Evolutionary conservation across 768 basidiomycete species (phyloP).

Genomic region (Lentinula aciculospora): DNA sequence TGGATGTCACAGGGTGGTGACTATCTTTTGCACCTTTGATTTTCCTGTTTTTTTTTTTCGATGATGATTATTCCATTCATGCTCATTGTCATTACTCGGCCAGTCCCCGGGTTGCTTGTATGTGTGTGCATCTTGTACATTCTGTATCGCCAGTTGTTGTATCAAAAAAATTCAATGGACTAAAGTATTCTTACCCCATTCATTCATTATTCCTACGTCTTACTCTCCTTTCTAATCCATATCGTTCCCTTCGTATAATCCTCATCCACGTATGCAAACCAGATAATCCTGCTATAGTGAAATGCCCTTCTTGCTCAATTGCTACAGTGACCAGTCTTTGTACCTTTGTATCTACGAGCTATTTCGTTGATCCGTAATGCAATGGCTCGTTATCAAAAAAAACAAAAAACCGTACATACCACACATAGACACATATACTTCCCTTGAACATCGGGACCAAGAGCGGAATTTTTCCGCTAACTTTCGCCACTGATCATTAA

Average conservation of each 20-base stretch:
- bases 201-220: slow-evolving; percentile 4
- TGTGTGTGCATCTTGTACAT: slow-evolving; percentile 2
- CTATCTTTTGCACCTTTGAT: not conserved
- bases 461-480: not conserved
- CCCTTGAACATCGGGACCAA: not conserved
- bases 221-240: not conserved
- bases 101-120: not conserved
- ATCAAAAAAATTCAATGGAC: not conserved
- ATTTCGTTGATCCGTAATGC: too few species aligned
- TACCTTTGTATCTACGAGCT: not conserved
- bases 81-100: not conserved
- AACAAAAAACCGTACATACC: too few species aligned
- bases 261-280: not conserved
- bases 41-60: not conserved
- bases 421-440: too few species aligned
- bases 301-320: not conserved
- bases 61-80: not conserved
- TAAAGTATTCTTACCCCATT: too few species aligned
- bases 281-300: not conserved
- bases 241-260: slow-evolving; percentile 2
- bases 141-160: not conserved
- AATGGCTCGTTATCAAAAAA: too few species aligned
- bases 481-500: not conserved
- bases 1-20: too few species aligned
- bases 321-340: not conserved